Percentiles rank a stretch among this genome's conserved stretches.
Evolutionary conservation across 2,329 filamentous ascomycete genomes (phyloP).

Genomic region (Mycosphaerella arachidis): DNA sequence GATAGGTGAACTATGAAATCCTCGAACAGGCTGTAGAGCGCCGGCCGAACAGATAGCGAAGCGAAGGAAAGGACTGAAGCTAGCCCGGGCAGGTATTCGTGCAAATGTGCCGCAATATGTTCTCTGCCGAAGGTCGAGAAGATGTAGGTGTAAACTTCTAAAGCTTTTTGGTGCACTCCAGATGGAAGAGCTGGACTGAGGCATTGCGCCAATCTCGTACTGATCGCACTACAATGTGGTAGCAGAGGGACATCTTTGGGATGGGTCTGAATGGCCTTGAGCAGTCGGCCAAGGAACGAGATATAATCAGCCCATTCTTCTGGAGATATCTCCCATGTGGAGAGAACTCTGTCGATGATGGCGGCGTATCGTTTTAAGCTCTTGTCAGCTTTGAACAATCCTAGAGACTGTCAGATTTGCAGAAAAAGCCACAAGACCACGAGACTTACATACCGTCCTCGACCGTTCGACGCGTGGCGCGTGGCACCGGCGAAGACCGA

Average conservation of each 20-base stretch:
- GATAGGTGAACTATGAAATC: constrained; percentile 71
- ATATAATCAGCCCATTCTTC: constrained; percentile 99
- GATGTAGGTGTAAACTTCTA: constrained; percentile 88
- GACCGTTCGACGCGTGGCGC: constrained; percentile 72
- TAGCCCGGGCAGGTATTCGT: constrained; percentile 84
- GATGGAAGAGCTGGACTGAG: constrained; percentile 89
- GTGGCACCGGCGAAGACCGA: constrained; percentile 67
- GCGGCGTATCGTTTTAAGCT: constrained; percentile 82
- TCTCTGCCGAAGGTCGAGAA: constrained; percentile 73
- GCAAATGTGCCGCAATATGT: constrained; percentile 69
- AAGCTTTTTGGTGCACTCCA: constrained; percentile 92
- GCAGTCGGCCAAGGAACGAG: constrained; percentile 82
- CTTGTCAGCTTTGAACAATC: constrained; percentile 59
- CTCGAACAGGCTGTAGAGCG: constrained; percentile 81
- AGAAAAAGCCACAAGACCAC: background rate
- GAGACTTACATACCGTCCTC: constrained; percentile 62
- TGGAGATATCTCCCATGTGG: constrained; percentile 84
- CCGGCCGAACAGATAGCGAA: constrained; percentile 80
- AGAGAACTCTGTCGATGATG: constrained; percentile 78
- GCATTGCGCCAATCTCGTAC: constrained; percentile 90
- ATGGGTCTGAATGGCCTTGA: constrained; percentile 89
- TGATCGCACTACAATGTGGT: constrained; percentile 75
- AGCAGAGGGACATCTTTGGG: constrained; percentile 67
- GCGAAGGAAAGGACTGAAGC: constrained; percentile 89
- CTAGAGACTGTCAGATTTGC: constrained; percentile 35